These are phyloP conservation scores for Tetradesmus lagerheimii DNA, from an alignment of 139 green algal genomes.

Conservation along the genomic window DNA sequence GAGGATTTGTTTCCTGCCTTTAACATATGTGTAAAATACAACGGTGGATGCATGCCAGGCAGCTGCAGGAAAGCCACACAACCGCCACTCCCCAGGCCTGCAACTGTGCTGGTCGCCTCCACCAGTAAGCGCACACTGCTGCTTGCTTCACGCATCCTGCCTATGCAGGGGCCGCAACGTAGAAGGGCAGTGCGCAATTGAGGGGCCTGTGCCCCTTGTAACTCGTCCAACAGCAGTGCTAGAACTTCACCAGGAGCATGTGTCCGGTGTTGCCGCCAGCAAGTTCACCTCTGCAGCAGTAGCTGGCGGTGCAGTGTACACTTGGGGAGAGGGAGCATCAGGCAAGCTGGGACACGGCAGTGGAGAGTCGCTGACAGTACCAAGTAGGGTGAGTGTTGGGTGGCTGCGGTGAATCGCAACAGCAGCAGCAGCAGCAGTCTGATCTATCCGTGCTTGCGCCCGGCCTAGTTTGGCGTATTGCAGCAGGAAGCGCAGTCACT, in stretches of 20 bases:
- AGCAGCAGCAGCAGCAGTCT: background rate
- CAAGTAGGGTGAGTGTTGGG: slow-evolving; percentile 3
- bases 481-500: no score
- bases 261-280: slow-evolving; percentile 52
- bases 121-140: no score
- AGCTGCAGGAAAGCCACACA: background rate
- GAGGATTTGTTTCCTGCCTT: background rate
- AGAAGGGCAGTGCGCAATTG: slow-evolving; percentile 68
- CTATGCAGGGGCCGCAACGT: slow-evolving; percentile 70
- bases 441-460: no score
- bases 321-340: slow-evolving; percentile 69
- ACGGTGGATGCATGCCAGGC: background rate
- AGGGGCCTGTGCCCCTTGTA: slow-evolving; percentile 55
- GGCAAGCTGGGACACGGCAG: slow-evolving; percentile 79
- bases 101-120: background rate
- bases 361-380: slow-evolving; percentile 25
- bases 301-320: slow-evolving; percentile 51
- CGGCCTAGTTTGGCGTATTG: no score
- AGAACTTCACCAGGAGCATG: slow-evolving; percentile 32
- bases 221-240: slow-evolving; percentile 57
- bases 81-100: background rate
- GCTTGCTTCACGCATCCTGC: background rate
- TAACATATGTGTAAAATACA: background rate
- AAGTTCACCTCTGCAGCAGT: slow-evolving; percentile 64
- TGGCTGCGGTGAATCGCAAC: background rate